Conservation (phyloP, 148 eudicot genomes). For the Rhododendron ferrugineum region DNA sequence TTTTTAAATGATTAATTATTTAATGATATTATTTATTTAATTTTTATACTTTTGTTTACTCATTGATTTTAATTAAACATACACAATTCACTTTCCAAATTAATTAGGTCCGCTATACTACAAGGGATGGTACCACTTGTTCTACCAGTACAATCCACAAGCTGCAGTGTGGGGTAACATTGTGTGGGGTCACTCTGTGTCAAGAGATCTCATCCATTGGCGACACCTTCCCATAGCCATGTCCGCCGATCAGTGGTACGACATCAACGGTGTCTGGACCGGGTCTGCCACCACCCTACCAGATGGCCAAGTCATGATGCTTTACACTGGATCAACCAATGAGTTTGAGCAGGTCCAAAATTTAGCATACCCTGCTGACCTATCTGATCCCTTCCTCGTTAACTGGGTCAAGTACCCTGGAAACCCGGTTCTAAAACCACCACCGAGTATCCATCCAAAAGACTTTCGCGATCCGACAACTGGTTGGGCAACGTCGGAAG, state of each 20-base stretch:
- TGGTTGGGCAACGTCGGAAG: slow-evolving; percentile 53
- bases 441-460: slow-evolving; percentile 41
- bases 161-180: slow-evolving; percentile 81
- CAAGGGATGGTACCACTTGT: slow-evolving; percentile 85
- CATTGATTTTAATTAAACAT: neutral
- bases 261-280: slow-evolving; percentile 75
- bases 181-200: slow-evolving; percentile 81
- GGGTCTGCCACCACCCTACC: slow-evolving; percentile 81
- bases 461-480: slow-evolving; percentile 90
- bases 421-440: slow-evolving; percentile 72
- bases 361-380: slow-evolving; percentile 70
- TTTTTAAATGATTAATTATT: no score
- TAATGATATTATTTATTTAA: no score
- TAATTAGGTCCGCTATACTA: slow-evolving; percentile 57
- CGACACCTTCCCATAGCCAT: slow-evolving; percentile 62
- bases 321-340: slow-evolving; percentile 71
- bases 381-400: slow-evolving; percentile 64
- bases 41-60: neutral
- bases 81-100: neutral
- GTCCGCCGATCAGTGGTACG: slow-evolving; percentile 58
- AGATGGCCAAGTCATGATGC: slow-evolving; percentile 53
- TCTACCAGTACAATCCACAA: slow-evolving; percentile 83
- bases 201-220: slow-evolving; percentile 69
- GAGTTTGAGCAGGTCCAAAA: slow-evolving; percentile 67
- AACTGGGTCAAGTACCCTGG: slow-evolving; percentile 70